phyloP scores from a whole-genome alignment of 1,284 basidiomycete species.

The Pseudozyma pruni region DNA sequence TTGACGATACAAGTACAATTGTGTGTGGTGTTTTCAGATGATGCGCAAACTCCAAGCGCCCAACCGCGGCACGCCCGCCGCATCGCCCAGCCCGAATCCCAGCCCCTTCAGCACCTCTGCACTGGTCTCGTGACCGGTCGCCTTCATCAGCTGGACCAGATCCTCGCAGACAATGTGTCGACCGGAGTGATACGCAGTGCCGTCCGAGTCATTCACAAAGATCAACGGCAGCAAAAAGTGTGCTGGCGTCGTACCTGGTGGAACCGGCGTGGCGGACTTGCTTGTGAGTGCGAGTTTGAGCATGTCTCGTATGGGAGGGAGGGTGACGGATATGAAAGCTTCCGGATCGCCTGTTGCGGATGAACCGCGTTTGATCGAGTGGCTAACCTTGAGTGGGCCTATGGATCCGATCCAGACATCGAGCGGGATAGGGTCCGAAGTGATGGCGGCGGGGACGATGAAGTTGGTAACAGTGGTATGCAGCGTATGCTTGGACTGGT shows the following conservation, averaged over 20 bases:
- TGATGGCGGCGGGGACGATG: conserved; percentile 60
- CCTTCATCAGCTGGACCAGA: conserved; percentile 54
- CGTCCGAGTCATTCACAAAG: conserved; percentile 62
- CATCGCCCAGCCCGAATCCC: conserved; percentile 49
- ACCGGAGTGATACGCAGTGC: conserved; percentile 60
- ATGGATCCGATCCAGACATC: conserved; percentile 89
- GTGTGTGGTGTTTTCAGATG: conserved; percentile 21
- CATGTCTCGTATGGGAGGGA: conserved; percentile 47
- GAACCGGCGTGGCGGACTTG: background rate
- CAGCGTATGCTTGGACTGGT: conserved; percentile 77
- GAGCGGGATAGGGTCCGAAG: conserved; percentile 73
- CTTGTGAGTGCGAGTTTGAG: conserved; percentile 24
- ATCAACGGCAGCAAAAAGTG: conserved; percentile 58
- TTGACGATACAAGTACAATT: conserved; percentile 5
- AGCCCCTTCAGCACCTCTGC: conserved; percentile 52
- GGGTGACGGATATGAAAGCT: conserved; percentile 44
- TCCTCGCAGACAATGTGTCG: conserved; percentile 57
- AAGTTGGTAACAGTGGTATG: conserved; percentile 76
- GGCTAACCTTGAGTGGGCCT: conserved; percentile 73
- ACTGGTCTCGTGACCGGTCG: conserved; percentile 48
- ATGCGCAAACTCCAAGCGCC: conserved; percentile 56
- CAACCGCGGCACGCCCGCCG: conserved; percentile 31
- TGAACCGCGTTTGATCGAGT: conserved; percentile 17
- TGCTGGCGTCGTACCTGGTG: conserved; percentile 1
- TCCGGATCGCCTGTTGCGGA: conserved; percentile 19